Evolutionary conservation across 352 stramenopile species (phyloP), one percentile per base, ranked within the genome.

Genomic region (Phytophthora europaea): DNA sequence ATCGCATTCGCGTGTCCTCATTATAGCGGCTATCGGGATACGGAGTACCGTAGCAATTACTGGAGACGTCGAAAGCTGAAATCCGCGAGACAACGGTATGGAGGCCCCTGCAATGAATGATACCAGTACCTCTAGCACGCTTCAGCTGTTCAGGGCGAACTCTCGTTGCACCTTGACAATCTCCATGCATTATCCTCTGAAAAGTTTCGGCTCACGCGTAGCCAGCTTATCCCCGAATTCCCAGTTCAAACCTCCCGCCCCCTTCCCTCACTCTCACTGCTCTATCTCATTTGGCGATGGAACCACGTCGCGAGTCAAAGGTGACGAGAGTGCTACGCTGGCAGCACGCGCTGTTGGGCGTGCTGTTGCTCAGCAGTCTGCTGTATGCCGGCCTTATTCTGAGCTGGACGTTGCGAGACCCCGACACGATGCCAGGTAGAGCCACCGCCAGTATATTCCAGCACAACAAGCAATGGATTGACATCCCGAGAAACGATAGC

Each of bases 341-440:
- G 50, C 60, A 53, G 18, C 58, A 57, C 5, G 58, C 47, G 10
- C 36, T 64, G 28, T 8, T 73, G 22, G 33, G 22, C 33, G 31
- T 54, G 33, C 31, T 73, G 31, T 4, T 73, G 28, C 52, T 69
- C 38, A 64, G 51, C 15, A 48, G 61, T 20, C 34, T 75, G 12
- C n/a, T 75, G 0, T 71, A 75, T 38, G 55, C 51, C 34, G 31
- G 31, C 2, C 26, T 73, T 12, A 60, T 64, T 16, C 7, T 60
- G 2, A 64, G 5, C 12, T 73, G 59, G 59, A 69, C 53, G 7
- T 20, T 54, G 66, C 50, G 48, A 28, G 50, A n/a, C 53, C n/a
- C 48, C 4, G 50, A 50, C 36, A 13, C 10, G 22, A 13, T 40
- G 40, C 31, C 53, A 59, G 9, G 6, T 0, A 31, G 20, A 22